phyloP scores from a whole-genome alignment of 169 alveolate genomes.

The Blepharisma undulans region DNA sequence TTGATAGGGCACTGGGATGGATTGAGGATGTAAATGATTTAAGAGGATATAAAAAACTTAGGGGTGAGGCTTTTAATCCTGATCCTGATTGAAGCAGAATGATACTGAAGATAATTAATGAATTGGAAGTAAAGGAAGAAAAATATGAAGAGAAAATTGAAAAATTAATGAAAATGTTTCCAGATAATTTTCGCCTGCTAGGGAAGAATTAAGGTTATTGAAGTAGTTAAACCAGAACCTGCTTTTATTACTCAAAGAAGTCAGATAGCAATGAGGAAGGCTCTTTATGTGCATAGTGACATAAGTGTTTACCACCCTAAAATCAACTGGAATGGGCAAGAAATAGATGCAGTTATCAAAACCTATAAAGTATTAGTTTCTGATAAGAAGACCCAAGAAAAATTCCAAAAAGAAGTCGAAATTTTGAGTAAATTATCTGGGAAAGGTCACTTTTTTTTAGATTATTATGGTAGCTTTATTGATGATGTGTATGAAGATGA shows the following conservation, averaged over 20 bases:
- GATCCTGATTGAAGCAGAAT: neutral
- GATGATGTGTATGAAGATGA: neutral
- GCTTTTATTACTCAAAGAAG: neutral
- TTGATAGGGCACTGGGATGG: neutral
- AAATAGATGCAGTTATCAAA: neutral
- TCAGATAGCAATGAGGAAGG: neutral
- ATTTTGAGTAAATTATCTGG: neutral
- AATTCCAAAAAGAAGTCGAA: neutral
- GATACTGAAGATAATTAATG: no score
- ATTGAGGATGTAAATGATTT: neutral
- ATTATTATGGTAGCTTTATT: neutral
- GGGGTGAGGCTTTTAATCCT: neutral
- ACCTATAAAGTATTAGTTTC: neutral
- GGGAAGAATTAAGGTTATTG: neutral
- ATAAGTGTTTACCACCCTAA: neutral
- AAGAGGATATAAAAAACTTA: no score
- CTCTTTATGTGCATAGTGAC: no score
- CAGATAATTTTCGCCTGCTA: no score
- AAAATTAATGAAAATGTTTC: neutral
- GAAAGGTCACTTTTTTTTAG: neutral
- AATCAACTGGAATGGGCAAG: neutral
- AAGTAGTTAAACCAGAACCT: neutral
- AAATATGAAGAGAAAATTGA: neutral
- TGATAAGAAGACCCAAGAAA: neutral
- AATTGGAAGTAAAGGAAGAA: neutral